These are phyloP conservation scores for slime mould (Dictyostelium discoideum) DNA, from an alignment of 78 protist species.

Conservation along the genomic window dicty_2.7 NC_007091.3:2641501-2642000, in stretches of 20 bases:
- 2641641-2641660: background rate
- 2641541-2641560: background rate
- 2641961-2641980: background rate
- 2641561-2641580: background rate
- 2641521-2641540: background rate
- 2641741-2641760: constrained; percentile 5
- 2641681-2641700: background rate
- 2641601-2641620: background rate
- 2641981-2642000: constrained; percentile 29
- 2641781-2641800: background rate
- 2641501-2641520: constrained; percentile 12
- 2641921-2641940: background rate
- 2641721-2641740: background rate
- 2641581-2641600: constrained; percentile 30
- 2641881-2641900: background rate
- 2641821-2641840: background rate
- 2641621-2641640: background rate
- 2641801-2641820: background rate
- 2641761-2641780: background rate
- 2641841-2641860: background rate
- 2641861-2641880: background rate
- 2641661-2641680: background rate
- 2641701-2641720: background rate
- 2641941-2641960: constrained; percentile 11
- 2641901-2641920: background rate